Evolutionary conservation across 2,329 filamentous ascomycete genomes (phyloP).

Genomic region (Penicillium oxalicum): DNA sequence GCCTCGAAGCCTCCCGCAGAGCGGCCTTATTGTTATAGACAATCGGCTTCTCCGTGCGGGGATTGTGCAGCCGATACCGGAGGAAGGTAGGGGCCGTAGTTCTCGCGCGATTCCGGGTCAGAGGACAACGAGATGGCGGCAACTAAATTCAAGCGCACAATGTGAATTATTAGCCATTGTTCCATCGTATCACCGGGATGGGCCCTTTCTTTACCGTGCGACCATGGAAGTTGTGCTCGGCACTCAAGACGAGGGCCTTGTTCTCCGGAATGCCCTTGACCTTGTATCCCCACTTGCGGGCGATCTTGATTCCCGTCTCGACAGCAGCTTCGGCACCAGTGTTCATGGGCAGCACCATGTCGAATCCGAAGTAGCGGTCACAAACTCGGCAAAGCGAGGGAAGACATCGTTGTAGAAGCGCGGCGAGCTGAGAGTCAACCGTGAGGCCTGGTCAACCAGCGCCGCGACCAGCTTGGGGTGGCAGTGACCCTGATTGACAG

Average conservation of each 20-base stretch:
- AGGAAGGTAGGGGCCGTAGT: constrained; percentile 96
- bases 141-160: constrained; percentile 47
- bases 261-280: constrained; percentile 81
- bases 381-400: constrained; percentile 88
- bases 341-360: constrained; percentile 98
- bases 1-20: constrained; percentile 70
- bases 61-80: constrained; percentile 68
- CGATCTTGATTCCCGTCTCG: constrained; percentile 93
- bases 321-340: constrained; percentile 93
- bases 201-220: constrained; percentile 58
- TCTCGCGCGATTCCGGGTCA: constrained; percentile 89
- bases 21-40: constrained; percentile 81
- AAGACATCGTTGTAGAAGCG: constrained; percentile 99
- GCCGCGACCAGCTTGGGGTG: constrained; percentile 93
- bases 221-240: constrained; percentile 91
- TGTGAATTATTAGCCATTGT: not conserved
- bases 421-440: constrained; percentile 84
- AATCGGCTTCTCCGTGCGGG: constrained; percentile 71
- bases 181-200: not conserved
- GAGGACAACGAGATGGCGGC: constrained; percentile 91
- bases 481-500: constrained; percentile 96
- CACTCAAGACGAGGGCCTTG: constrained; percentile 78
- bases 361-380: constrained; percentile 86
- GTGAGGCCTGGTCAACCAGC: constrained; percentile 78
- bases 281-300: constrained; percentile 97